A percentile compares a stretch with the other conserved stretches of the same genome.
phyloP scores from a whole-genome alignment of 768 basidiomycete genomes.

The Fistulinella prunicolor region DNA sequence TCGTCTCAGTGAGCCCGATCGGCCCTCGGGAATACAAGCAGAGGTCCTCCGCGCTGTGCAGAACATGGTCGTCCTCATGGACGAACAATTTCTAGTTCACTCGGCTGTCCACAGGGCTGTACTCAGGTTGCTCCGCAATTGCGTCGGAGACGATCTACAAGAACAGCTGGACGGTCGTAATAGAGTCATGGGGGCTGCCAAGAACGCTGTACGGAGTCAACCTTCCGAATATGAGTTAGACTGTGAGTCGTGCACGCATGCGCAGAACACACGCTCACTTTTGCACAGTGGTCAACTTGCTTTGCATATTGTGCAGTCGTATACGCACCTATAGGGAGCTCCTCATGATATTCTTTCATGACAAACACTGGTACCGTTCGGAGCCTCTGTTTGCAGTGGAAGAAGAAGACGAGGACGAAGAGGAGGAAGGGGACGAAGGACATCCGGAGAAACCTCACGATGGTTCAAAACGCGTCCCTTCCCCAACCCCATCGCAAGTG shows the following conservation, averaged over 20 bases:
- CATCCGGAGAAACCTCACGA: slow-evolving; percentile 4
- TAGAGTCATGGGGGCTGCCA: slow-evolving; percentile 81
- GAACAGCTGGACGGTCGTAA: slow-evolving; percentile 79
- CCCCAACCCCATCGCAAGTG: slow-evolving; percentile 60
- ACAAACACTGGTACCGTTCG: slow-evolving; percentile 82
- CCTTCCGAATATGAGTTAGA: slow-evolving; percentile 92
- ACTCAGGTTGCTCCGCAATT: slow-evolving; percentile 77
- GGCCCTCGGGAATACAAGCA: slow-evolving; percentile 87
- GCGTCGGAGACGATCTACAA: slow-evolving; percentile 89
- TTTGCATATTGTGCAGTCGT: slow-evolving; percentile 89
- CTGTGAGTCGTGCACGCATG: slow-evolving; percentile 46
- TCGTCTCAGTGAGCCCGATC: slow-evolving; percentile 78
- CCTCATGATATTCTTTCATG: slow-evolving; percentile 96
- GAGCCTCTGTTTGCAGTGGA: slow-evolving; percentile 74
- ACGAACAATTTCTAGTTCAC: slow-evolving; percentile 92
- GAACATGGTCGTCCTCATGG: slow-evolving; percentile 87
- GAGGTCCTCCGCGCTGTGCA: slow-evolving; percentile 85
- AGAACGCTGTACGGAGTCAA: slow-evolving; percentile 58
- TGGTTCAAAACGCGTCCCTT: slow-evolving; percentile 35
- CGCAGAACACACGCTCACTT: background rate
- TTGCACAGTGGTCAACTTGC: slow-evolving; percentile 76
- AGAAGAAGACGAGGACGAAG: slow-evolving; percentile 67
- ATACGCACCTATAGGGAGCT: slow-evolving; percentile 87
- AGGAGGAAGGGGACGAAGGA: slow-evolving; percentile 44
- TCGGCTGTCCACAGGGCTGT: slow-evolving; percentile 88